Percentiles rank a stretch among this genome's conserved stretches.
Conservation (phyloP, 179 eudicot genomes). For the Heliamphora ciliata region DNA sequence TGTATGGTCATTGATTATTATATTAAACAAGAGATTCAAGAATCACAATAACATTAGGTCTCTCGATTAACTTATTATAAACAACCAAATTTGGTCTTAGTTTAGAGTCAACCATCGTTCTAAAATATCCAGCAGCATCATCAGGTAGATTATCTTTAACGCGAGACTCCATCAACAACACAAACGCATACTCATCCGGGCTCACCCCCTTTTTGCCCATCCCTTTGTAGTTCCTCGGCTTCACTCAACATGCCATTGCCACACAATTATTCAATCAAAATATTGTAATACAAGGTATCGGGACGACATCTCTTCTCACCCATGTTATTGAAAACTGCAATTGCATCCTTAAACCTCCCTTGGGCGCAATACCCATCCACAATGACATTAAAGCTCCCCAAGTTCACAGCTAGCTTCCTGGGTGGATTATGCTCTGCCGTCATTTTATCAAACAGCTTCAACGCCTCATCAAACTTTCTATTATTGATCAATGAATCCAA, state of each 20-base stretch:
- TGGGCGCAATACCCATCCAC: conserved; percentile 67
- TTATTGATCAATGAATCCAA: conserved; percentile 74
- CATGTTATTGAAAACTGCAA: conserved; percentile 74
- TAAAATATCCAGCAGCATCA: conserved; percentile 76
- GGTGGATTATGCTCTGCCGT: conserved; percentile 69
- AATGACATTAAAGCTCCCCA: conserved; percentile 84
- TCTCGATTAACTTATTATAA: conserved; percentile 67
- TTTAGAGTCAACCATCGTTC: conserved; percentile 62
- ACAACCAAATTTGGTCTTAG: conserved; percentile 69
- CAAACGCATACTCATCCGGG: conserved; percentile 73
- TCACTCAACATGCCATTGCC: conserved; percentile 47
- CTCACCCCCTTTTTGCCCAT: conserved; percentile 68
- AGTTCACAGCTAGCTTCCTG: conserved; percentile 49
- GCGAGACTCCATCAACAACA: conserved; percentile 72
- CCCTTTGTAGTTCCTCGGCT: conserved; percentile 65
- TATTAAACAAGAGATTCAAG: background rate
- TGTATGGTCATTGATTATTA: too few relatives aligned
- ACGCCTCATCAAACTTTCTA: conserved; percentile 68
- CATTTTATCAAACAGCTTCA: conserved; percentile 70
- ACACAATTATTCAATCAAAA: conserved; percentile 69
- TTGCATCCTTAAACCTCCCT: conserved; percentile 58
- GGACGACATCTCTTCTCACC: conserved; percentile 73
- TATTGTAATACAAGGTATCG: conserved; percentile 71
- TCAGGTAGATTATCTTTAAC: conserved; percentile 59
- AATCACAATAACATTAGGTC: conserved; percentile 16